Evolutionary conservation across 352 stramenopile genomes (phyloP).

Genomic region (Globisporangium radiosum): DNA sequence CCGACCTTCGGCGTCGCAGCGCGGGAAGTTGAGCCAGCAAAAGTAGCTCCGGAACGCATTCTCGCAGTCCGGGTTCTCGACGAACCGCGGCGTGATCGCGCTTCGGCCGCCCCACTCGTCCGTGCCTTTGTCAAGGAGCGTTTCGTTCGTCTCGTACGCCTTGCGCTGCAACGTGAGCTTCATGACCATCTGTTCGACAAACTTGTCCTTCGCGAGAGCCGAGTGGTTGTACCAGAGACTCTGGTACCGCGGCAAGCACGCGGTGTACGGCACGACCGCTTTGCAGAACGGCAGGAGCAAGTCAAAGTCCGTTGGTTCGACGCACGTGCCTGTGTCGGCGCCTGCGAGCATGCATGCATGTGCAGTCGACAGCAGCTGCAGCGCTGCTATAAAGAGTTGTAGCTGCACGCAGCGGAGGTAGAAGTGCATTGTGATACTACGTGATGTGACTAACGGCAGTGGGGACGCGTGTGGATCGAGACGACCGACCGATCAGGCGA

Average conservation of each 20-base stretch:
- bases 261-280: constrained; percentile 60
- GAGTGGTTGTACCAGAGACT: constrained; percentile 77
- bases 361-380: not conserved
- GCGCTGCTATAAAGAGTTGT: no score
- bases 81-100: constrained; percentile 70
- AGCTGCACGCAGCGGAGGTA: no score
- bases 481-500: no score
- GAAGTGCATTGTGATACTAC: no score
- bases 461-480: no score
- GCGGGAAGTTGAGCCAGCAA: constrained; percentile 90
- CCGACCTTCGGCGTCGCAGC: constrained; percentile 78
- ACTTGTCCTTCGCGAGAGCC: constrained; percentile 63
- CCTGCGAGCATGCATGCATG: constrained; percentile 37
- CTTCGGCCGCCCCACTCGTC: constrained; percentile 64
- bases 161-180: constrained; percentile 58
- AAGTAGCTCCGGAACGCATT: constrained; percentile 89
- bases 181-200: constrained; percentile 55
- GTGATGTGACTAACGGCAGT: no score
- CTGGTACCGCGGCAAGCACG: constrained; percentile 65
- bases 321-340: constrained; percentile 57
- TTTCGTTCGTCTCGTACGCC: constrained; percentile 56
- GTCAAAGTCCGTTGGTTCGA: constrained; percentile 51
- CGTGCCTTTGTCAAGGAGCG: constrained; percentile 40
- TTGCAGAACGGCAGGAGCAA: constrained; percentile 69
- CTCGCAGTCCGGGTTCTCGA: constrained; percentile 83